Evolutionary conservation across 805 yeast genomes (phyloP).

Genomic region (Candida vaughaniae): DNA sequence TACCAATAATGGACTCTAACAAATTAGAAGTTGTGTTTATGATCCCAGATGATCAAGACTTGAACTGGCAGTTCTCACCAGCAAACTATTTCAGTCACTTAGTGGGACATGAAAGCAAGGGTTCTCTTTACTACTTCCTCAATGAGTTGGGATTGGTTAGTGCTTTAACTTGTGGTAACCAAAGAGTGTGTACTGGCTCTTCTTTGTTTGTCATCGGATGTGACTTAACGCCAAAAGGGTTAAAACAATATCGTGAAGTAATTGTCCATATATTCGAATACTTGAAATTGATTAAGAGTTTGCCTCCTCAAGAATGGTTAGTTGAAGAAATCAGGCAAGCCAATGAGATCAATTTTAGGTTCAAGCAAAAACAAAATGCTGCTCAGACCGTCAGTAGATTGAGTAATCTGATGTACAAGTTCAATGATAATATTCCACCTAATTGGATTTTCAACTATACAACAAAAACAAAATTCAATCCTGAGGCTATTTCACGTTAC

Average conservation of each 20-base stretch:
- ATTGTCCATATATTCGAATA: constrained; percentile 67
- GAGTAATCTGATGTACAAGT: constrained; percentile 60
- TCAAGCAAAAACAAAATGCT: constrained; percentile 73
- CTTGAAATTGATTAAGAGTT: constrained; percentile 53
- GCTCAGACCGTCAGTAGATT: constrained; percentile 69
- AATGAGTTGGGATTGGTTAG: constrained; percentile 79
- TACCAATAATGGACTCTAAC: constrained; percentile 81
- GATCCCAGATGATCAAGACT: constrained; percentile 69
- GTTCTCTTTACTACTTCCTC: constrained; percentile 71
- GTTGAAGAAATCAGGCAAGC: constrained; percentile 73
- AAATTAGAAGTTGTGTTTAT: constrained; percentile 65
- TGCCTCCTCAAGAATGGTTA: constrained; percentile 71
- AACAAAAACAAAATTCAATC: constrained; percentile 59
- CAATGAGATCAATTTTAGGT: constrained; percentile 69
- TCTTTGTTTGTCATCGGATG: constrained; percentile 68
- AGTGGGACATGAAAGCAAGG: constrained; percentile 90
- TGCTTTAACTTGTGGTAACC: constrained; percentile 70
- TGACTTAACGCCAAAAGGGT: constrained; percentile 75
- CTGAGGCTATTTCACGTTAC: constrained; percentile 50
- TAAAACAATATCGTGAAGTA: constrained; percentile 60
- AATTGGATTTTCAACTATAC: constrained; percentile 57
- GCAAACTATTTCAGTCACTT: constrained; percentile 73
- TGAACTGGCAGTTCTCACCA: constrained; percentile 66
- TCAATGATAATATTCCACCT: constrained; percentile 52
- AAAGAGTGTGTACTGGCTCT: constrained; percentile 63